Base-by-base conservation (phyloP, 192 early-diverging fungal species). In the Chytriomyces sp. region DNA sequence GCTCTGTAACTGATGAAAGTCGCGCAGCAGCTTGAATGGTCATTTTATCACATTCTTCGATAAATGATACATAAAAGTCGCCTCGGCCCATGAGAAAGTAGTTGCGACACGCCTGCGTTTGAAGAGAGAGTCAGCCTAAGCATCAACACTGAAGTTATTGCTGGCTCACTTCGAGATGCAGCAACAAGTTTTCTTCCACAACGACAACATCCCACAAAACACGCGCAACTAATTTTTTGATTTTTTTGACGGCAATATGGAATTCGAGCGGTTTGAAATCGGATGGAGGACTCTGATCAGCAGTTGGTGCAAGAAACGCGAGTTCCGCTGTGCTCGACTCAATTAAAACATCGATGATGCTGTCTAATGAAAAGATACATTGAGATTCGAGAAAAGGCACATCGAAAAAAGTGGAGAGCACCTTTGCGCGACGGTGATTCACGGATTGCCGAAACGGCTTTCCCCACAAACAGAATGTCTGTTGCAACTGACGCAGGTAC, bases 401-500 rank as follows among this genome's bases (percentile, higher is more conserved):
- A 62, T 79, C 70, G 26, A 77, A 74, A 35, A 67, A 76, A 20
- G 84, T 76, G 26, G 11, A 26, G 57, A 26, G 20, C 57, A 82
- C 77, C 63, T 79, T 70, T 67, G n/a, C 50, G 66, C 48, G 61
- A 24, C 16, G 53, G 69, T 5, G 75, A 83, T 69, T 81, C 61
- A 5, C 67, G 63, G 7, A 89, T 87, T 7, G 87, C 91, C 0
- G 84, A 82, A 35, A 91, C 82, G 0, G 90, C 87, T 77, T 89
- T 91, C 4, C 92, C 92, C 45, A 91, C 83, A 81, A 92, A 93
- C 18, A 92, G 76, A 72, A 93, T 87, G 18, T 84, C 86, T 45
- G 91, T 77, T 3, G 87, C 90, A n/a, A 91, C 49, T 0, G 67
- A 45, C 0, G 45, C 47, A 20, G 90, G 85, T 57, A 93, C 83